Base-by-base conservation (phyloP, 2,329 filamentous ascomycete species). In the Neofusicoccum kwambonambiense region DNA sequence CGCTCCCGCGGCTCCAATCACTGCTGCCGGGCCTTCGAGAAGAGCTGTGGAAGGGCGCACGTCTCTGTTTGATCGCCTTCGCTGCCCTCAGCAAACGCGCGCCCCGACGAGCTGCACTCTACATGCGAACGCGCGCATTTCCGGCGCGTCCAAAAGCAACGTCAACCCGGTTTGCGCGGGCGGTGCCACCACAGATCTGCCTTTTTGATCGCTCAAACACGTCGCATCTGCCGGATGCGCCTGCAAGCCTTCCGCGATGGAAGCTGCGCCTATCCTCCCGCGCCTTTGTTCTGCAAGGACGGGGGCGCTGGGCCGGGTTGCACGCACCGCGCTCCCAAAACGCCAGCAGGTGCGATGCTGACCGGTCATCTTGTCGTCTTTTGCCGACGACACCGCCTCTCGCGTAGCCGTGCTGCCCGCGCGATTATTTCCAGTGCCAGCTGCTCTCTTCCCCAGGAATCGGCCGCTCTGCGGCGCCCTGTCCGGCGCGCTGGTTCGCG, bases 21-120 rank as follows among this genome's bases (percentile, higher is more conserved):
- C 35, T 42, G 51, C 51, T 15, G 51, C 52, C 52, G 37, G 57
- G 54, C 51, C 68, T 72, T 72, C 71, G 71, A 69, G 71, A 72
- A 72, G 67, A 56, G 44, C 67, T 69, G 69, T 71, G 68, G 71
- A 72, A 72, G 69, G 63, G 66, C 47, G 64, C 49, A 45, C 49
- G 56, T 51, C 63, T 62, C 64, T 64, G 68, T 71, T 71, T 71
- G 70, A 71, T 72, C 68, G 65, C 49, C 66, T 65, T 60, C 62
- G 37, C 63, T 56, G 12, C 27, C 42, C 47, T 4, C 22, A 27
- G 15, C 39, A 22, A 37, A 19, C 34, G 11, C 37, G 35, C 45
- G 31, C 41, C 57, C 31, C 57, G 34, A 17, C 17, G 31, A 39
- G 47, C 49, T 39, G 31, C 56, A 60, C 56, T 60, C 41, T 60